These are phyloP conservation scores for Pseudevernia furfuracea DNA, from an alignment of 495 filamentous ascomycete species.

Conservation along the genomic window DNA sequence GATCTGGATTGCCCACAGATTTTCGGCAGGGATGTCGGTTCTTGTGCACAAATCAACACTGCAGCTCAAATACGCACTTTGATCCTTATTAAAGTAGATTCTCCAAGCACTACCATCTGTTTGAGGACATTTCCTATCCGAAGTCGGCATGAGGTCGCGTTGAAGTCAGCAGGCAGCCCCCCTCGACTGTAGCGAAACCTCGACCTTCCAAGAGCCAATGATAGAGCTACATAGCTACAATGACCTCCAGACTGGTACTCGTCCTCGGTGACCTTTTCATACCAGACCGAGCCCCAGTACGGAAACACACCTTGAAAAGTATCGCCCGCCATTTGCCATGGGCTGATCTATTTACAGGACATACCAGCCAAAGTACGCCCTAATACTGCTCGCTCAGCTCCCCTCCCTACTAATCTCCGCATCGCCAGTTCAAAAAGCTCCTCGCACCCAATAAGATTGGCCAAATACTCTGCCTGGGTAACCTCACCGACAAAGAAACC, in stretches of 20 bases:
- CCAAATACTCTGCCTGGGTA: slow-evolving; percentile 94
- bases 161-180: slow-evolving; percentile 5
- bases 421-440: slow-evolving; percentile 86
- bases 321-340: neutral
- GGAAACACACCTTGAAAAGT: neutral
- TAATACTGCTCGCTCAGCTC: slow-evolving; percentile 11
- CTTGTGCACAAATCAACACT: neutral
- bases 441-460: slow-evolving; percentile 96
- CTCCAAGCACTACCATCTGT: neutral
- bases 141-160: neutral
- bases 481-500: slow-evolving; percentile 88
- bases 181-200: slow-evolving; percentile 9
- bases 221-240: slow-evolving; percentile 28
- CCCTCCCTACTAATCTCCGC: slow-evolving; percentile 9
- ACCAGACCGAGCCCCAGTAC: slow-evolving; percentile 82
- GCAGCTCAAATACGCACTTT: neutral
- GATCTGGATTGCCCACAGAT: neutral
- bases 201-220: slow-evolving; percentile 1
- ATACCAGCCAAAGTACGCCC: slow-evolving; percentile 76
- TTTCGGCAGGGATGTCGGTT: neutral
- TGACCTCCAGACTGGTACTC: slow-evolving; percentile 78
- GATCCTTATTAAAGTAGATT: neutral
- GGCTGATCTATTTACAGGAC: slow-evolving; percentile 49
- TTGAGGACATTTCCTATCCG: neutral
- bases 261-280: slow-evolving; percentile 97